A percentile compares a stretch with the other conserved stretches of the same genome.
phyloP scores from a whole-genome alignment of 2,329 filamentous ascomycete genomes.

The Ascochyta rabiei region DNA sequence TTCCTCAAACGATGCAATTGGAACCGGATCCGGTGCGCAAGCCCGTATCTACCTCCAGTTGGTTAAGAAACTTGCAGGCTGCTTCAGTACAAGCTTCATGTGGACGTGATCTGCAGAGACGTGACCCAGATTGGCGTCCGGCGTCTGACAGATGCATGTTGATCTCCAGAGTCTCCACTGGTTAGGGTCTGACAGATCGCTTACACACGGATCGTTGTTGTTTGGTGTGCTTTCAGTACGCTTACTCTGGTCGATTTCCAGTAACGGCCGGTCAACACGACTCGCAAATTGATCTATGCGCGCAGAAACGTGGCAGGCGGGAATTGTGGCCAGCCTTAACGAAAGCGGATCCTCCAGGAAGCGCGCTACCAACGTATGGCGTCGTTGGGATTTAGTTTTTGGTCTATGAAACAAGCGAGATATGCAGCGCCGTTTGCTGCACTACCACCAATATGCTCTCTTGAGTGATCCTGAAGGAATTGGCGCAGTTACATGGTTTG shows the following conservation, averaged over 20 bases:
- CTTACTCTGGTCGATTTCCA: background rate
- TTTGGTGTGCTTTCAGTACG: too few species aligned
- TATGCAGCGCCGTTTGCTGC: background rate
- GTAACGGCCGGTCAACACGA: background rate
- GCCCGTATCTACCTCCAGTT: background rate
- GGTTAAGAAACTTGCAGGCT: background rate
- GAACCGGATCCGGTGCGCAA: background rate
- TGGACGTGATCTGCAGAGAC: conserved; percentile 6
- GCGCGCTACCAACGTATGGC: background rate
- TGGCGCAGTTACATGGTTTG: conserved; percentile 4
- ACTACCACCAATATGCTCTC: background rate
- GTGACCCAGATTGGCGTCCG: background rate
- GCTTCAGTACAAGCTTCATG: background rate
- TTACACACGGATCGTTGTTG: background rate
- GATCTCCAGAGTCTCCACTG: background rate
- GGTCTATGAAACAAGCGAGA: background rate
- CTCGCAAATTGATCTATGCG: background rate
- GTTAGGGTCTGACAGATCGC: background rate
- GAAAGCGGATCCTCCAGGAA: background rate
- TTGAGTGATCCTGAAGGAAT: background rate
- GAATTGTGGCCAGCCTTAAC: background rate
- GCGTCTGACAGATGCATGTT: background rate
- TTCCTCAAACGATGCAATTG: background rate
- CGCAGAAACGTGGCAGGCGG: background rate
- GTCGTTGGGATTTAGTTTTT: background rate